Evolutionary conservation across 345 rosid species (phyloP).

Genomic region (Pugionium cornutum): DNA sequence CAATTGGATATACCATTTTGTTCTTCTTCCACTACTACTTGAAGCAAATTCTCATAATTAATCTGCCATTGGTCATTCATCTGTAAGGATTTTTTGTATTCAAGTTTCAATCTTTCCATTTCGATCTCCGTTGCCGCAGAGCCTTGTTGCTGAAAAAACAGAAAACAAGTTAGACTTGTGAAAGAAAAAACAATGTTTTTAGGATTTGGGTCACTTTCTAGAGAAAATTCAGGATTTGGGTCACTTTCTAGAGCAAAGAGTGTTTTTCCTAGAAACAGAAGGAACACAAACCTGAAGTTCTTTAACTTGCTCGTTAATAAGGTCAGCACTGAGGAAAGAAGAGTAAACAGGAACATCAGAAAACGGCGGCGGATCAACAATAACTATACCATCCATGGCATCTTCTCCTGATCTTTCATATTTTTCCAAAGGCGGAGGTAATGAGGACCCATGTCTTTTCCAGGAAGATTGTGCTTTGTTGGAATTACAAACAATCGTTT

Average conservation of each 20-base stretch:
- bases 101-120: constrained; percentile 62
- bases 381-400: constrained; percentile 36
- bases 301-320: constrained; percentile 57
- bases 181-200: background rate
- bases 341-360: constrained; percentile 33
- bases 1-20: constrained; percentile 19
- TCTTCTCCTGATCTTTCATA: constrained; percentile 50
- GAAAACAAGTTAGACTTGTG: constrained; percentile 1
- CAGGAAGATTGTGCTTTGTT: constrained; percentile 45
- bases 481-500: constrained; percentile 33
- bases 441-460: constrained; percentile 49
- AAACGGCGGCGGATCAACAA: constrained; percentile 45
- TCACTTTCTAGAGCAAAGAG: too few relatives aligned
- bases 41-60: constrained; percentile 58
- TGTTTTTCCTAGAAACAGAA: background rate
- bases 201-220: too few relatives aligned
- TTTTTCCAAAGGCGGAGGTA: constrained; percentile 70
- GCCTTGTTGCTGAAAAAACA: constrained; percentile 39
- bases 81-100: constrained; percentile 40
- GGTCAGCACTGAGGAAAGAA: constrained; percentile 46
- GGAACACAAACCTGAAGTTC: constrained; percentile 64
- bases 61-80: constrained; percentile 65
- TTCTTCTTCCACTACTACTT: constrained; percentile 55
- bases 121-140: constrained; percentile 69
- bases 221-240: background rate